Conservation (phyloP, 2,329 filamentous ascomycete genomes). For the Apiospora arundinis region DNA sequence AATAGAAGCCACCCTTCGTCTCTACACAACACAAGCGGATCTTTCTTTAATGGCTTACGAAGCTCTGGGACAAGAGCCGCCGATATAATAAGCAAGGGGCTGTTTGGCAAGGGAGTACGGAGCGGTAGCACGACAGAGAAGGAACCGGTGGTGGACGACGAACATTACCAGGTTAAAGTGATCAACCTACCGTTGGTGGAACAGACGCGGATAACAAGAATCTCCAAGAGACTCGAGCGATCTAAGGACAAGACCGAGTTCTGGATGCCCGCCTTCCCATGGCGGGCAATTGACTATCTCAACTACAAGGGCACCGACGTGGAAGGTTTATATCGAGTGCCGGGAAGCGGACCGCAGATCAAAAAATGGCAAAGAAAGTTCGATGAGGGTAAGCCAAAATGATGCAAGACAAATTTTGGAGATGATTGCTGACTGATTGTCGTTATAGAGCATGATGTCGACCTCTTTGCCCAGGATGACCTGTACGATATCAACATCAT, state of each 20-base stretch:
- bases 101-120: constrained; percentile 79
- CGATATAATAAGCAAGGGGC: constrained; percentile 80
- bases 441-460: constrained; percentile 77
- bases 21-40: constrained; percentile 64
- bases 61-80: constrained; percentile 76
- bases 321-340: constrained; percentile 90
- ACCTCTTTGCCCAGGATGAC: constrained; percentile 85
- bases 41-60: constrained; percentile 76
- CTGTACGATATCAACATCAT: constrained; percentile 97
- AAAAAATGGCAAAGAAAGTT: constrained; percentile 94
- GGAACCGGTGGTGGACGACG: constrained; percentile 73
- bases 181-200: constrained; percentile 87
- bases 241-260: constrained; percentile 97
- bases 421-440: constrained; percentile 30
- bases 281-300: constrained; percentile 94
- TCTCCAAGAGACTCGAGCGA: constrained; percentile 85
- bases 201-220: constrained; percentile 88
- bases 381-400: constrained; percentile 69
- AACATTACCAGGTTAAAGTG: constrained; percentile 83
- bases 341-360: constrained; percentile 87
- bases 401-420: neutral
- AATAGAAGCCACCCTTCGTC: constrained; percentile 58
- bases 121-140: constrained; percentile 74
- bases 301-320: constrained; percentile 95
- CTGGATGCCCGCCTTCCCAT: constrained; percentile 97